Conservation (phyloP, 202 grass and related monocot genomes). For the Setaria italica region DNA sequence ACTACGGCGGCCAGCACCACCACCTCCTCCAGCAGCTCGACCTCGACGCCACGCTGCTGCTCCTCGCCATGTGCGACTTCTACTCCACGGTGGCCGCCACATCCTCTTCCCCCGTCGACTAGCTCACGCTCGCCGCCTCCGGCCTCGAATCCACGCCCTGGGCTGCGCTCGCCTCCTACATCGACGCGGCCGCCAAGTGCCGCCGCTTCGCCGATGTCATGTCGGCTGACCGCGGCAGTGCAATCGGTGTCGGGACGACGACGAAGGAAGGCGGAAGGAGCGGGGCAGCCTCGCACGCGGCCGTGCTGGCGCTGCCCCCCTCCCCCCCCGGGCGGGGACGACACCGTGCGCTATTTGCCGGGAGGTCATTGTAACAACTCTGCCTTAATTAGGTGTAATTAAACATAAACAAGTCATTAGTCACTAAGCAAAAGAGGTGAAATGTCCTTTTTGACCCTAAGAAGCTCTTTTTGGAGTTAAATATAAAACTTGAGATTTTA, state of each 20-base stretch:
- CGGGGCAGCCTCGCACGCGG: constrained; percentile 48
- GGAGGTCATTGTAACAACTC: constrained; percentile 58
- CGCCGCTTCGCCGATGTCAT: constrained; percentile 73
- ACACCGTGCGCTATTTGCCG: constrained; percentile 81
- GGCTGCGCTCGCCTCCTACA: constrained; percentile 58
- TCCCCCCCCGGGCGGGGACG: constrained; percentile 26
- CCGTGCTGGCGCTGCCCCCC: constrained; percentile 55
- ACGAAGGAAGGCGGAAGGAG: constrained; percentile 17
- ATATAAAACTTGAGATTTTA: no score
- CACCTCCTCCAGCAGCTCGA: constrained; percentile 49
- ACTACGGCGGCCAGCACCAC: constrained; percentile 37
- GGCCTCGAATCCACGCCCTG: constrained; percentile 74
- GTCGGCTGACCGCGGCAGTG: not conserved
- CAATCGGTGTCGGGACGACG: no score
- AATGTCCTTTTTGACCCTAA: no score
- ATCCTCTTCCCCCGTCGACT: constrained; percentile 51
- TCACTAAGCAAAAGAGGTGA: no score
- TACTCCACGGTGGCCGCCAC: constrained; percentile 45
- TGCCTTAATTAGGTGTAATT: no score
- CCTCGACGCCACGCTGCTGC: constrained; percentile 79
- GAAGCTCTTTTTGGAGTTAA: no score
- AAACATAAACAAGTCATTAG: no score
- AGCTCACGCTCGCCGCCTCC: constrained; percentile 67
- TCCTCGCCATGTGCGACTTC: constrained; percentile 91
- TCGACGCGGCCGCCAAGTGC: constrained; percentile 84